Percentiles rank a stretch among this genome's conserved stretches.
These are phyloP conservation scores for Aspergillus sclerotioniger DNA, from an alignment of 495 filamentous ascomycete species.

Conservation along the genomic window DNA sequence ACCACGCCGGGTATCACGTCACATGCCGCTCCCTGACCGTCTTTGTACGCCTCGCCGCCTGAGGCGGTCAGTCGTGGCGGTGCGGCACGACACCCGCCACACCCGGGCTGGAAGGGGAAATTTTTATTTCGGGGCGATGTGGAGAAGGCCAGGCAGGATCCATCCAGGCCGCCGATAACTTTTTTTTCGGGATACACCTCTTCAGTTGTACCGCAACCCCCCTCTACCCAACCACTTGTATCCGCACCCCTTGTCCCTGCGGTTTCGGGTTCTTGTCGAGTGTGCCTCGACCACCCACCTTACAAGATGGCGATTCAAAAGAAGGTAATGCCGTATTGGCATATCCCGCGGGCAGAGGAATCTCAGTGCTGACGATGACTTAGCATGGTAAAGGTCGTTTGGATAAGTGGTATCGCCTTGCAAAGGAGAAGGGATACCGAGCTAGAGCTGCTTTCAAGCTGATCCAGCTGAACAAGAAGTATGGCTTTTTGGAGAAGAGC, in stretches of 20 bases:
- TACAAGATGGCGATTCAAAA: constrained; percentile 90
- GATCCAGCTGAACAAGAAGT: constrained; percentile 98
- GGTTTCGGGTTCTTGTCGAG: constrained; percentile 25
- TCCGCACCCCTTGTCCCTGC: constrained; percentile 14
- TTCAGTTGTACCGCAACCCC: constrained; percentile 2
- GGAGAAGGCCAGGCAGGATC: constrained; percentile 10
- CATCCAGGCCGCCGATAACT: constrained; percentile 19
- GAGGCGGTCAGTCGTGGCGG: background rate
- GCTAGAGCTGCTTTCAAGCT: constrained; percentile 97
- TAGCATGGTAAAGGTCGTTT: constrained; percentile 96
- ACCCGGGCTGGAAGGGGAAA: constrained; percentile 11
- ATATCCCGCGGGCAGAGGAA: background rate
- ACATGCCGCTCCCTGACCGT: constrained; percentile 27
- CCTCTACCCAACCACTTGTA: background rate
- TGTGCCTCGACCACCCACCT: constrained; percentile 19
- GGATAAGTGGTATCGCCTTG: constrained; percentile 96
- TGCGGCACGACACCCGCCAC: constrained; percentile 12
- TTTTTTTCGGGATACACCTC: constrained; percentile 18
- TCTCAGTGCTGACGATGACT: constrained; percentile 23
- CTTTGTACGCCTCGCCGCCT: constrained; percentile 11
- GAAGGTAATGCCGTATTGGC: constrained; percentile 55
- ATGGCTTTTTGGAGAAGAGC: constrained; percentile 94
- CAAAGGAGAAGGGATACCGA: constrained; percentile 97
- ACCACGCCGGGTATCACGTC: constrained; percentile 35
- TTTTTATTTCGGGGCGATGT: constrained; percentile 15